These are phyloP conservation scores for Saccharomyces hybrid DNA, from an alignment of 1,139 yeast genomes.

Conservation along the genomic window DNA sequence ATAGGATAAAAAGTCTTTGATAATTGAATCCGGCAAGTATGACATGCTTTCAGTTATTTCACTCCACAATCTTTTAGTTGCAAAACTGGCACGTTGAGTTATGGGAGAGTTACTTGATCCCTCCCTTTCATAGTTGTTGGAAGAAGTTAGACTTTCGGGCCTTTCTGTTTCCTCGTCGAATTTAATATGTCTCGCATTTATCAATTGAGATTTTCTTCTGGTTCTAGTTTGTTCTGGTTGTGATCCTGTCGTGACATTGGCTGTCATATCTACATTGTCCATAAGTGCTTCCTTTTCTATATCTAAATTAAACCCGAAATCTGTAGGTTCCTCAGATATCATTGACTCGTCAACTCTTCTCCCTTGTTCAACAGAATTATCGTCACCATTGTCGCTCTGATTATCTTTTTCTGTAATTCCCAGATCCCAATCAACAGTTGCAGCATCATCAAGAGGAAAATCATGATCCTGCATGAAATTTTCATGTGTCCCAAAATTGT, in stretches of 20 bases:
- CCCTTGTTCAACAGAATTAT: conserved; percentile 46
- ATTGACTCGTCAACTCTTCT: conserved; percentile 10
- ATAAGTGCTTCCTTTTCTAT: conserved; percentile 13
- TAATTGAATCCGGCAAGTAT: conserved; percentile 14
- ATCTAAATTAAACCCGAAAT: conserved; percentile 31
- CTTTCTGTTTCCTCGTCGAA: conserved; percentile 17
- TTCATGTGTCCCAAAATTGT: conserved; percentile 5
- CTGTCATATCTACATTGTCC: background rate
- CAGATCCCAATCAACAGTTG: conserved; percentile 8
- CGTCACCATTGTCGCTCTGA: conserved; percentile 31
- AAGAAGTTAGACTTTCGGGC: background rate
- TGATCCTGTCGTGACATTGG: background rate
- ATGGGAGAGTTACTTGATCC: background rate
- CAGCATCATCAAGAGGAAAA: conserved; percentile 15
- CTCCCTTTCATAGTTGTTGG: background rate
- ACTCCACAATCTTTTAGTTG: conserved; percentile 17
- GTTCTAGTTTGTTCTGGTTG: background rate
- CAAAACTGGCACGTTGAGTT: conserved; percentile 1
- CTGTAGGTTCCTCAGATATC: conserved; percentile 16
- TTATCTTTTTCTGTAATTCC: conserved; percentile 26
- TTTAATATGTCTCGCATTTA: conserved; percentile 20
- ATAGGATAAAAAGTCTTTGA: conserved; percentile 10
- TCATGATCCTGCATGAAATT: conserved; percentile 14
- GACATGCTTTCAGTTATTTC: conserved; percentile 15
- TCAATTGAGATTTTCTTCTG: conserved; percentile 6